Base-by-base conservation (phyloP, 768 basidiomycete species). In the Cystobasidium onofrii region DNA sequence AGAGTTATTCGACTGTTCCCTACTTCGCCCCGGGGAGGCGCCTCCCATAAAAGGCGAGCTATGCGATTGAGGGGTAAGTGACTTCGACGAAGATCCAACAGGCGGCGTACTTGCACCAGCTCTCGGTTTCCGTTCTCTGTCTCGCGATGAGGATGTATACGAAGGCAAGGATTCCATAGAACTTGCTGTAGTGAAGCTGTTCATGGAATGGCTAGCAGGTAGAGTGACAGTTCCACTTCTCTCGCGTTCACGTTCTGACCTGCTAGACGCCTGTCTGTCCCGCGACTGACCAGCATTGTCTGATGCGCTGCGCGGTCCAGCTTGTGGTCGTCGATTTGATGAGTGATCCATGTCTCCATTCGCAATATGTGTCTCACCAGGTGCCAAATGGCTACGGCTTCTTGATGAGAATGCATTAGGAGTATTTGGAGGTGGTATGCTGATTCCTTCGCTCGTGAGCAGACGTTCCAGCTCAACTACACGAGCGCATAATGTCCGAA, bases 261-360 rank as follows among this genome's bases (percentile, higher is more conserved):
- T 60, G 23, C 6, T 29, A 27, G 57, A 60, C 31, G 57, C 20
- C 23, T 60, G 57, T 60, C 57, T 60, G 13, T 60, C 57, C 20
- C 57, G 6, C 31, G 57, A 12, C 7, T 29, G 12, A 2, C 13
- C 57, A 10, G 50, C 34, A 23, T 36, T 41, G 44, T 71, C 69
- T 20, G 50, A 55, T n/a, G 54, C 41, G 39, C 69, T 71, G 29
- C 69, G 31, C 33, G 69, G 69, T 27, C 69, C 55, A 39, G 54
- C 25, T 36, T 46, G 29, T 12, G 69, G 69, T 34, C 69, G 52
- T 20, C 54, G 33, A 17, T 20, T 54, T 29, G 41, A 4, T 10
- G 23, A 25, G 18, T 54, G 39, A 60, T 44, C 44, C 31, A 17
- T 9, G 36, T 29, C 66, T 17, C 29, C 50, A 29, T n/a, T 43